Base-by-base conservation (phyloP, 225 moss, liverwort and hornwort genomes). In the Anthoceros angustus region DNA sequence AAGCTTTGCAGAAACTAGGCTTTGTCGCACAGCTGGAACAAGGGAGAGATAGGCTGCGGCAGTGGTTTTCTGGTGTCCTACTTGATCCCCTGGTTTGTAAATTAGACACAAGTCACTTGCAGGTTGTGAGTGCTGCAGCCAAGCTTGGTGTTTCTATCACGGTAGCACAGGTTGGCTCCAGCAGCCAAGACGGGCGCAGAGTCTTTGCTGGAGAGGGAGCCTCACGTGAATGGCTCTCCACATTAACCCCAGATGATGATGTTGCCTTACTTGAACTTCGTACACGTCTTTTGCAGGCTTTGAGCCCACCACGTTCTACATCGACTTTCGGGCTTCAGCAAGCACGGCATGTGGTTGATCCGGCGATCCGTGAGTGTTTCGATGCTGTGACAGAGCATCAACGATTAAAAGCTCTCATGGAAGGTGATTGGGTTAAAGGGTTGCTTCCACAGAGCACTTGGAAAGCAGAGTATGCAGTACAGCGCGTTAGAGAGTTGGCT, bases 331-430 rank as follows among this genome's bases (percentile, higher is more conserved):
- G 94, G 74, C 82, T 89, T 39, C 80, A 82, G 46, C 69, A 82
- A 70, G 72, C 79, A 42, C 85, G 80, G 66, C 86, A 81, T 66
- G 68, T 79, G 43, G 77, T 85, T 64, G 87, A 87, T 67, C 92
- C 92, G 68, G 65, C 71, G 63, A 71, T 98, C 62, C 98, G 92
- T 61, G 86, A 81, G 63, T 92, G 98, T 65, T 74, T 98, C 50
- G 87, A 92, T 79, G 89, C 92, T 62, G 92, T 98, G 65, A 92
- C 86, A n/a, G 98, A 98, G 77, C 98, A 92, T 73, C 92, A 98
- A 78, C 84, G 98, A 70, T 70, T 98, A 71, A 85, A 83, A 69
- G 84, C 87, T 61, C 86, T 92, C 26, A 86, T 98, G 87, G 92
- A 89, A 73, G 98, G 98, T 39, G 98, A 92, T 69, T 98, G 98